Base-by-base conservation (phyloP, 176 grass and related monocot genomes). In the Pontederia crassipes region DNA sequence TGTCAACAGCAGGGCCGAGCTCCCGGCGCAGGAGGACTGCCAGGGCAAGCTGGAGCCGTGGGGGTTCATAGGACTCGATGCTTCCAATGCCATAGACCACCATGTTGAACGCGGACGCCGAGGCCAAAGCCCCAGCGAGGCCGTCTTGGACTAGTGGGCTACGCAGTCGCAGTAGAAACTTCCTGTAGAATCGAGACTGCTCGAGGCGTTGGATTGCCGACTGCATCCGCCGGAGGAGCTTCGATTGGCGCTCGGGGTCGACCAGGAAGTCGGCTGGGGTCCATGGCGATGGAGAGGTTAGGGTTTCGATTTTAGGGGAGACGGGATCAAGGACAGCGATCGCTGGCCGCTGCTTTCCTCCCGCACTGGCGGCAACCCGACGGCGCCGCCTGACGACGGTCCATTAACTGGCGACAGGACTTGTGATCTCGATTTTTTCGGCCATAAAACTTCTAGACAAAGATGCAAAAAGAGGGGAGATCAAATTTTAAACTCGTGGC, bases 31-130 rank as follows among this genome's bases (percentile, higher is more conserved):
- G 57, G 65, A 90, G 75, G 3, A 53, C 75, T 6, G 82, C 76
- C 26, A 91, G 73, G 4, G 76, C 77, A 27, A 91, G 74, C 74
- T 91, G 76, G 72, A 91, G 73, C 48, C 79, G 64, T 13, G 83
- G 73, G 9, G 65, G 61, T 2, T 57, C 81, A 65, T 77, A 95
- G 26, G 57, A 77, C 27, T 85, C 81, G 75, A 95, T 79, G 81
- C 84, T 85, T 16, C 89, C 81, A 27, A 95, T 74, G 29, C 89
- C 84, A 50, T 79, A 79, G 4, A 65, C 77, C 45, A 86, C 78
- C 54, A 95, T 59, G 55, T 59, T 66, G 11, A 79, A 47, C 11
- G 53, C 57, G n/a, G 66, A 8, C 14, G 48, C 73, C 14, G 8
- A 51, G 9, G 12, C 12, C 10, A 50, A 51, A 59, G 78, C 64